Conservation (phyloP, 2,329 filamentous ascomycete genomes). For the Penicillium oxalicum region DNA sequence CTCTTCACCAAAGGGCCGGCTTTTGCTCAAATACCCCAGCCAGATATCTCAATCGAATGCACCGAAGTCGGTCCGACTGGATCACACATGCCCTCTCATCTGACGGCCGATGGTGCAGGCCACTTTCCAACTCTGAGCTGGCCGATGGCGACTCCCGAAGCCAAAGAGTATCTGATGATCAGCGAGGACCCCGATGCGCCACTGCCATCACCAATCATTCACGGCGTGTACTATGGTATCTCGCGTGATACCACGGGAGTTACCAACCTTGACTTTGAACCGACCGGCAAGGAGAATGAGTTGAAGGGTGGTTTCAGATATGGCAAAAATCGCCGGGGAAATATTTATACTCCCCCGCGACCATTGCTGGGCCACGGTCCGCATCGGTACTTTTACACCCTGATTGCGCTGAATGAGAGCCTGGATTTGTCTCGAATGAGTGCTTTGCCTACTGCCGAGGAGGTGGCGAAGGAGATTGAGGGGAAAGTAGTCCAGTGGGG, state of each 20-base stretch:
- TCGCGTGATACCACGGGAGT: constrained; percentile 31
- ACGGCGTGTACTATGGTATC: constrained; percentile 44
- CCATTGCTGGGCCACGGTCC: constrained; percentile 48
- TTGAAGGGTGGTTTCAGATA: constrained; percentile 44
- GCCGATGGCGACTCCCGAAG: constrained; percentile 29
- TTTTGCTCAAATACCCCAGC: constrained; percentile 15
- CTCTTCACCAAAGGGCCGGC: constrained; percentile 24
- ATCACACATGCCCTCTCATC: constrained; percentile 30
- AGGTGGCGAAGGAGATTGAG: constrained; percentile 40
- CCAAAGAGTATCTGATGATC: constrained; percentile 45
- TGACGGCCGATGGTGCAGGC: constrained; percentile 37
- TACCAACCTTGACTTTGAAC: constrained; percentile 35
- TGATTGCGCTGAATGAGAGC: constrained; percentile 44
- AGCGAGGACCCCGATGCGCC: constrained; percentile 46
- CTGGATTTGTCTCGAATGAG: constrained; percentile 37
- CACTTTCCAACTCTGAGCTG: constrained; percentile 41
- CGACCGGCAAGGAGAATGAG: constrained; percentile 18
- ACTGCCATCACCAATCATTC: constrained; percentile 41
- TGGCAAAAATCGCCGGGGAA: constrained; percentile 38
- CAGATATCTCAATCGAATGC: constrained; percentile 20
- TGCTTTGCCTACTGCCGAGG: constrained; percentile 38
- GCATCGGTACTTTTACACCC: constrained; percentile 49
- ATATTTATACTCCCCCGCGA: constrained; percentile 43
- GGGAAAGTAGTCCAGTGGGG: constrained; percentile 50
- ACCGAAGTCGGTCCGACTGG: constrained; percentile 21